Conservation (phyloP, 176 grass and related monocot species). For the Dendrocalamus sinicus region DNA sequence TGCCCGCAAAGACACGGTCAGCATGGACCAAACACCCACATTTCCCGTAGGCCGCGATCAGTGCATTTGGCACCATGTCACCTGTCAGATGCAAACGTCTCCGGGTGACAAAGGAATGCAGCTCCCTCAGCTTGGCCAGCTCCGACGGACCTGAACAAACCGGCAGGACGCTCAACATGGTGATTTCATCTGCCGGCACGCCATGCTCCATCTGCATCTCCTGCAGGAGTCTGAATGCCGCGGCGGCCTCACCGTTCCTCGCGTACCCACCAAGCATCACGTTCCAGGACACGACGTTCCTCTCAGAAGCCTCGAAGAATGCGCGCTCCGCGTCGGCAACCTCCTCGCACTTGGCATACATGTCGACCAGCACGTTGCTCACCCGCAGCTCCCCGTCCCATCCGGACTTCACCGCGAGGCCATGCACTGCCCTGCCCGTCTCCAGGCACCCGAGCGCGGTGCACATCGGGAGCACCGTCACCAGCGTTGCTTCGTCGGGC, state of each 20-base stretch:
- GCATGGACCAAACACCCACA: conserved; percentile 51
- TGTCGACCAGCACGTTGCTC: conserved; percentile 58
- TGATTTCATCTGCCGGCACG: conserved; percentile 55
- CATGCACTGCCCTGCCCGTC: conserved; percentile 49
- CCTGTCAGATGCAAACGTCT: conserved; percentile 47
- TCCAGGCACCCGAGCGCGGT: conserved; percentile 36
- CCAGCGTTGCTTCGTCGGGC: conserved; percentile 63
- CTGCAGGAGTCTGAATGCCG: conserved; percentile 51
- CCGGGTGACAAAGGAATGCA: conserved; percentile 58
- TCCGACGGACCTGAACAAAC: conserved; percentile 12
- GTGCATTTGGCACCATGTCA: conserved; percentile 58
- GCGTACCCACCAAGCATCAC: conserved; percentile 58
- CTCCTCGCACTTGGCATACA: conserved; percentile 62
- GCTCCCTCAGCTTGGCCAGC: conserved; percentile 52
- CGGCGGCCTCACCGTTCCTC: conserved; percentile 43
- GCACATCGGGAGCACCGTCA: conserved; percentile 64
- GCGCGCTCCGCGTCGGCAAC: conserved; percentile 48
- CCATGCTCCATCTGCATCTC: conserved; percentile 43
- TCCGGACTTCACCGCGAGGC: conserved; percentile 53
- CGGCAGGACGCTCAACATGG: conserved; percentile 57
- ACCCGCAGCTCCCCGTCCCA: conserved; percentile 48
- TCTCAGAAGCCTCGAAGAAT: conserved; percentile 13
- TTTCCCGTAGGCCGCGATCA: conserved; percentile 62
- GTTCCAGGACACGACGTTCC: conserved; percentile 69
- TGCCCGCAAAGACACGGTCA: conserved; percentile 38